These are phyloP conservation scores for Melanopsichium pennsylvanicum DNA, from an alignment of 1,284 basidiomycete genomes.

Conservation along the genomic window DNA sequence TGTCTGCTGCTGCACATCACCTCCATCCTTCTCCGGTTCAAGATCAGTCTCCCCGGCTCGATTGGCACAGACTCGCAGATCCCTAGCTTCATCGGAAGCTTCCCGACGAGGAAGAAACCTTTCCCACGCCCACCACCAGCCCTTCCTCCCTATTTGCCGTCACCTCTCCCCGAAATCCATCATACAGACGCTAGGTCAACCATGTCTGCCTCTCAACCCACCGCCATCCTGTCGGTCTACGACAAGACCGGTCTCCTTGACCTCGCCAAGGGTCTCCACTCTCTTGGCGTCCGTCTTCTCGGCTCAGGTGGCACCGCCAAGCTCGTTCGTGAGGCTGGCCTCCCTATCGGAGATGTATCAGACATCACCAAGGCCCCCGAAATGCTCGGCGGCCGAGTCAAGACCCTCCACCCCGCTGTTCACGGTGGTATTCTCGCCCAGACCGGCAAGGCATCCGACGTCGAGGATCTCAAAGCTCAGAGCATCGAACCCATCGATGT, in stretches of 20 bases:
- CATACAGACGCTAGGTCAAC: not conserved
- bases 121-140: constrained; percentile 6
- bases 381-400: constrained; percentile 97
- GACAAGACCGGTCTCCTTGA: constrained; percentile 92
- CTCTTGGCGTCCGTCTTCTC: constrained; percentile 83
- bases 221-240: constrained; percentile 91
- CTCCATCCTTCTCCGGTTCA: not conserved
- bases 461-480: constrained; percentile 56
- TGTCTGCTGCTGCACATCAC: not conserved
- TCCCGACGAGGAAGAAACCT: not conserved
- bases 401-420: constrained; percentile 98
- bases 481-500: constrained; percentile 61
- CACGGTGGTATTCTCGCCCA: constrained; percentile 78
- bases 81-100: constrained; percentile 4
- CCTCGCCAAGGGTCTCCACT: constrained; percentile 82
- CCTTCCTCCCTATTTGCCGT: constrained; percentile 5
- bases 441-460: constrained; percentile 59
- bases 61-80: too few relatives aligned
- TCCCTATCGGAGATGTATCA: constrained; percentile 93
- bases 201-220: constrained; percentile 50
- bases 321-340: constrained; percentile 91
- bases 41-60: not conserved
- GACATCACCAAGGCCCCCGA: constrained; percentile 99
- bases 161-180: not conserved
- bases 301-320: constrained; percentile 98